These are phyloP conservation scores for Phytopythium vexans DNA, from an alignment of 352 stramenopile species.

Conservation along the genomic window DNA sequence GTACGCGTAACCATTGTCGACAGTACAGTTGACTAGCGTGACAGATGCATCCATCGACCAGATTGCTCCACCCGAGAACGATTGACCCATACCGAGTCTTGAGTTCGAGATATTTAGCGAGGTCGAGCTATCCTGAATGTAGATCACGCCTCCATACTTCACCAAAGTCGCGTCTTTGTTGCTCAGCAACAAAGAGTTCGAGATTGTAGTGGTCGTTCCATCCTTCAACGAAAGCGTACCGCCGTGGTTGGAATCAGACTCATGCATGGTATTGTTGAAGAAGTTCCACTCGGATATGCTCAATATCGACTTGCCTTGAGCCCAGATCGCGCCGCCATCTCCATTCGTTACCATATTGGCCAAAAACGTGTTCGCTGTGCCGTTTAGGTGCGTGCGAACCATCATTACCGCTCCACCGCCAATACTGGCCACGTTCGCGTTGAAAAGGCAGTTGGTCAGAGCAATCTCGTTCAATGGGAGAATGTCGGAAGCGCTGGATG, in stretches of 20 bases:
- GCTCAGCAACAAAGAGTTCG: conserved; percentile 25
- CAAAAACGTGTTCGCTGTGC: conserved; percentile 11
- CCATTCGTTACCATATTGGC: conserved; percentile 15
- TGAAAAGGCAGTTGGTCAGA: too few species aligned
- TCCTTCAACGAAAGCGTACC: conserved; percentile 20
- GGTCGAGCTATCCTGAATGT: conserved; percentile 27
- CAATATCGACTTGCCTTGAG: conserved; percentile 12
- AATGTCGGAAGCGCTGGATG: conserved; percentile 8
- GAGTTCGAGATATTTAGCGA: conserved; percentile 33
- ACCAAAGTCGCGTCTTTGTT: conserved; percentile 24
- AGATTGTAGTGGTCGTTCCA: conserved; percentile 17
- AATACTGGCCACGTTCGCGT: too few species aligned
- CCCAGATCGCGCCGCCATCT: conserved; percentile 27
- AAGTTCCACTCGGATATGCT: conserved; percentile 25
- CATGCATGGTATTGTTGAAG: conserved; percentile 29
- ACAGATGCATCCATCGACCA: conserved; percentile 30
- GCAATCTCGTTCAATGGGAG: too few species aligned
- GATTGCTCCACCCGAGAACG: conserved; percentile 40
- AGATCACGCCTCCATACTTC: conserved; percentile 38
- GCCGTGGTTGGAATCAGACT: conserved; percentile 14
- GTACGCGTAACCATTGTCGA: conserved; percentile 27
- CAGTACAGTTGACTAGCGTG: conserved; percentile 24
- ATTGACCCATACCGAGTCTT: conserved; percentile 28
- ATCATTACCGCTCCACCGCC: too few species aligned
- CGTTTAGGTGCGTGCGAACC: neutral